phyloP scores from a whole-genome alignment of 352 stramenopile species.

The Plasmopara muralis region DNA sequence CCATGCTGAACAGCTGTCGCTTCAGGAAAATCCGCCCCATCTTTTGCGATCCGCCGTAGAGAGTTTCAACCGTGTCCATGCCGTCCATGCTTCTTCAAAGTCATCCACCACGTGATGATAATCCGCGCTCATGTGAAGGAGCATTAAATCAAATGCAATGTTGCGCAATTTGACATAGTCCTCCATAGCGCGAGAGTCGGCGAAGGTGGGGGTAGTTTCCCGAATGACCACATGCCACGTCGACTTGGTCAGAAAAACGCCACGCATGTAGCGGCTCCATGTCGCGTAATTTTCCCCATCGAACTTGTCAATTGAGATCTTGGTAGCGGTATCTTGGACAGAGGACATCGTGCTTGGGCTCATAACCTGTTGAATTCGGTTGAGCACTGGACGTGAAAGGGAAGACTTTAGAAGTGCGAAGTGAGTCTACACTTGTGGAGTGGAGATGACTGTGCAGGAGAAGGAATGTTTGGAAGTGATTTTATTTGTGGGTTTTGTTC shows the following conservation, averaged over 20 bases:
- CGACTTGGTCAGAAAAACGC: not conserved
- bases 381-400: no score
- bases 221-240: not conserved
- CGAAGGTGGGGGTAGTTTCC: not conserved
- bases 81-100: not conserved
- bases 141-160: not conserved
- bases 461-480: no score
- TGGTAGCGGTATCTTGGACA: not conserved
- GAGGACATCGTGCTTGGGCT: not conserved
- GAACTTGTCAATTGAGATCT: not conserved
- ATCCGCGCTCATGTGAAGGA: not conserved
- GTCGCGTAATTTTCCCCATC: not conserved
- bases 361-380: not conserved
- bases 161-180: not conserved
- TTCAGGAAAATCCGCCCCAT: not conserved
- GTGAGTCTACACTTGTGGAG: no score
- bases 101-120: not conserved
- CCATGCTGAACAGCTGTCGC: not conserved
- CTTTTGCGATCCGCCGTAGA: not conserved
- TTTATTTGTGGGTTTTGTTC: no score
- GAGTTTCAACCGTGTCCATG: not conserved
- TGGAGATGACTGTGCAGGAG: no score
- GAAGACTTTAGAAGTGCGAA: no score
- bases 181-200: not conserved
- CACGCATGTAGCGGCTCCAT: not conserved